Percentiles rank a stretch among this genome's conserved stretches.
These are phyloP conservation scores for Volutella citrinella DNA, from an alignment of 2,329 filamentous ascomycete species.

Conservation along the genomic window DNA sequence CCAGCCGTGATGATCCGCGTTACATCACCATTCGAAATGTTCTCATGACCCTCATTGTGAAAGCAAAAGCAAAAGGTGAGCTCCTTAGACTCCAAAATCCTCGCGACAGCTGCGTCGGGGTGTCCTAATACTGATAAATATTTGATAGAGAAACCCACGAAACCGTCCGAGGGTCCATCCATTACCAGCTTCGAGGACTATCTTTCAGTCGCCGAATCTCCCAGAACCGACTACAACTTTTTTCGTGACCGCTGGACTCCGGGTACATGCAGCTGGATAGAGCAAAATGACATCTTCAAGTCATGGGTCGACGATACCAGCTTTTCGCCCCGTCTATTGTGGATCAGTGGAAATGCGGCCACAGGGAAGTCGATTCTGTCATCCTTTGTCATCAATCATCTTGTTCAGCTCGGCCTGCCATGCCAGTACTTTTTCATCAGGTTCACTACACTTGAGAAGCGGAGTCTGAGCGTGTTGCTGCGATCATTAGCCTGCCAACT, in stretches of 20 bases:
- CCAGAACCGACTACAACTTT: constrained; percentile 16
- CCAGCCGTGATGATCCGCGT: constrained; percentile 29
- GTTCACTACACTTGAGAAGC: constrained; percentile 11
- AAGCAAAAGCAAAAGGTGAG: too few species aligned
- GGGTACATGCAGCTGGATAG: constrained; percentile 31
- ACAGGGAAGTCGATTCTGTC: constrained; percentile 32
- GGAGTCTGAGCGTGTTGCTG: constrained; percentile 16
- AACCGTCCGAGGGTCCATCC: neutral
- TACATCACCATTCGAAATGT: constrained; percentile 31
- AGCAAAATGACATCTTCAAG: constrained; percentile 15
- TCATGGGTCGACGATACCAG: constrained; percentile 17
- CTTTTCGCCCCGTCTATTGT: constrained; percentile 4
- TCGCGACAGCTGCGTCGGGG: neutral
- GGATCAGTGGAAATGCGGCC: constrained; percentile 22
- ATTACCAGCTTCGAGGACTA: constrained; percentile 14
- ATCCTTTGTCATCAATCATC: constrained; percentile 25
- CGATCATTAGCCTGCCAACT: constrained; percentile 28
- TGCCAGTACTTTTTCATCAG: constrained; percentile 21
- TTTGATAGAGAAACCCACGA: too few species aligned
- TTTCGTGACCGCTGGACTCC: constrained; percentile 17
- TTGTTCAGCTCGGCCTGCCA: constrained; percentile 5
- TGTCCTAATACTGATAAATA: neutral
- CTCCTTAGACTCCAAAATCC: constrained; percentile 11
- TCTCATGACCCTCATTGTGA: too few species aligned
- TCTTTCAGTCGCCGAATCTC: constrained; percentile 21